Evolutionary conservation across 495 filamentous ascomycete species (phyloP).

Genomic region (Pseudomonodictys pantanalensis): DNA sequence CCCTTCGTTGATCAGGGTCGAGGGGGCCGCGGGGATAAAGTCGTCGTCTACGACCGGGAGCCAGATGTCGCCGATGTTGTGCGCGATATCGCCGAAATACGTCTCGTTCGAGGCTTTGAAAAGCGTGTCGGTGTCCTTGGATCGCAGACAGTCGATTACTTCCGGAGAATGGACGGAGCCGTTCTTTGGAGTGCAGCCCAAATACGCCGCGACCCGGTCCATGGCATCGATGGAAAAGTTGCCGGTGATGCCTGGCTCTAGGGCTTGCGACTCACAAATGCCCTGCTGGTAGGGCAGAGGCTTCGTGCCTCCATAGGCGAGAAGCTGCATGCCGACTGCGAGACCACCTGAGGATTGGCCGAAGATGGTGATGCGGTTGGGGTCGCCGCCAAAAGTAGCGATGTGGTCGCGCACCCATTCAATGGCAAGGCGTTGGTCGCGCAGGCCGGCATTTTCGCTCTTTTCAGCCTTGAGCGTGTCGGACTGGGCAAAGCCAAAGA

Average conservation of each 20-base stretch:
- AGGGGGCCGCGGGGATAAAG: constrained; percentile 22
- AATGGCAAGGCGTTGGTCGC: constrained; percentile 58
- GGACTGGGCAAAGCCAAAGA: constrained; percentile 22
- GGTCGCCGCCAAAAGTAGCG: constrained; percentile 43
- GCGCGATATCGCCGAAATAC: neutral
- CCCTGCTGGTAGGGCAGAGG: constrained; percentile 8
- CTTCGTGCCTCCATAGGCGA: constrained; percentile 19
- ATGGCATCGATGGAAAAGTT: constrained; percentile 18
- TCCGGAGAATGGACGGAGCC: constrained; percentile 2
- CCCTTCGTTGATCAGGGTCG: constrained; percentile 9
- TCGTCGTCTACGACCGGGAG: constrained; percentile 17
- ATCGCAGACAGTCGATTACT: constrained; percentile 6
- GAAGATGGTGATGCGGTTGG: constrained; percentile 41
- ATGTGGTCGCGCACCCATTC: constrained; percentile 33
- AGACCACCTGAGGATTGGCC: constrained; percentile 36
- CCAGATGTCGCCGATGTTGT: constrained; percentile 23
- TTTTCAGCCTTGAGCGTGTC: constrained; percentile 9
- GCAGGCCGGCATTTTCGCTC: constrained; percentile 48
- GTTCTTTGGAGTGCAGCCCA: constrained; percentile 12
- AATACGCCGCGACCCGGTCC: neutral
- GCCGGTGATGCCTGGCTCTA: constrained; percentile 23
- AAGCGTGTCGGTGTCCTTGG: neutral
- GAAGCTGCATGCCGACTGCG: constrained; percentile 11
- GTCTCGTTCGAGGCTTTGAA: constrained; percentile 11
- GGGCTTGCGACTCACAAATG: constrained; percentile 9